A percentile compares a stretch with the other conserved stretches of the same genome.
These are phyloP conservation scores for Paxillus ammoniavirescens DNA, from an alignment of 768 basidiomycete species.

Conservation along the genomic window DNA sequence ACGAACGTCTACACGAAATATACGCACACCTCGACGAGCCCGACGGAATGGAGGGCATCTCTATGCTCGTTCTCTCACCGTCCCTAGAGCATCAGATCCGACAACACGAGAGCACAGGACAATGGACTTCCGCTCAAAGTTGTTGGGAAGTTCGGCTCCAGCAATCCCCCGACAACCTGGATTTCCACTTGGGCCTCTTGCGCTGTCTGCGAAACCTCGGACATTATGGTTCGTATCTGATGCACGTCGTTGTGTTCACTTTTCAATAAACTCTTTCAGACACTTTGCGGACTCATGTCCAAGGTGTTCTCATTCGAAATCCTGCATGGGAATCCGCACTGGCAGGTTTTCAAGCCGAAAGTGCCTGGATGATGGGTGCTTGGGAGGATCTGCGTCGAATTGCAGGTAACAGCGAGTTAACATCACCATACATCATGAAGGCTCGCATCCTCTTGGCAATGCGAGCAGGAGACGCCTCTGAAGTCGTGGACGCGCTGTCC, in stretches of 20 bases:
- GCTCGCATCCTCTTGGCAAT: conserved; percentile 81
- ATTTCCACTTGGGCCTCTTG: conserved; percentile 85
- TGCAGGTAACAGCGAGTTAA: conserved; percentile 46
- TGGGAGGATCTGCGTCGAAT: conserved; percentile 80
- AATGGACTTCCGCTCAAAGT: conserved; percentile 98
- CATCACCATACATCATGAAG: conserved; percentile 65
- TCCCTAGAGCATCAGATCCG: conserved; percentile 95
- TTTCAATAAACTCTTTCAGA: conserved; percentile 47
- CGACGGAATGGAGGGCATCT: conserved; percentile 98
- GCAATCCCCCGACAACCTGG: conserved; percentile 83
- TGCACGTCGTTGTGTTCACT: neutral
- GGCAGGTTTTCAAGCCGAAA: conserved; percentile 85
- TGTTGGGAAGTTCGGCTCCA: conserved; percentile 98
- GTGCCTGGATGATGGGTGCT: conserved; percentile 94
- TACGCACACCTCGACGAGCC: conserved; percentile 96
- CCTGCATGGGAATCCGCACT: conserved; percentile 80
- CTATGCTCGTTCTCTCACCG: conserved; percentile 82
- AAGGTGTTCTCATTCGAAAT: conserved; percentile 81
- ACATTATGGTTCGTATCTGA: conserved; percentile 79
- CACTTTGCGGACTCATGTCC: conserved; percentile 91
- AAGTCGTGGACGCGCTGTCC: conserved; percentile 50
- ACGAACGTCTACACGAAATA: conserved; percentile 92
- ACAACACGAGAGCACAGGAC: conserved; percentile 94
- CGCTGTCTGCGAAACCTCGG: conserved; percentile 92
- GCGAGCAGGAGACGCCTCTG: conserved; percentile 48